Percentiles rank a stretch among this genome's conserved stretches.
These are phyloP conservation scores for Biscogniauxia sp. DNA, from an alignment of 2,329 filamentous ascomycete genomes.

Conservation along the genomic window DNA sequence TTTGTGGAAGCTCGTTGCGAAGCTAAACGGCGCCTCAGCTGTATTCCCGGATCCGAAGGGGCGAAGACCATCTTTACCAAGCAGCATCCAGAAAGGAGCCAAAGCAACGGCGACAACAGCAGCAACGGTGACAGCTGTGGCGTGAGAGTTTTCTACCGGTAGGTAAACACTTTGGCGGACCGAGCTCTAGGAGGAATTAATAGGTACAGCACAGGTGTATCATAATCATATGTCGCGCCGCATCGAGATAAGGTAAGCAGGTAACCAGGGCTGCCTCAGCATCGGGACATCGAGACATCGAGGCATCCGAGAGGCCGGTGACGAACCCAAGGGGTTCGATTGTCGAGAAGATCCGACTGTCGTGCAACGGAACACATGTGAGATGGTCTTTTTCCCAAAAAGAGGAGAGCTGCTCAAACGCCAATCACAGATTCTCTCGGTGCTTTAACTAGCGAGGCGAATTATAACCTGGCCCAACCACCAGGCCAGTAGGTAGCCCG, in stretches of 20 bases:
- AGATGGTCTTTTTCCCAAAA: slow-evolving; percentile 24
- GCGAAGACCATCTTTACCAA: not conserved
- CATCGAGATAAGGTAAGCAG: slow-evolving; percentile 24
- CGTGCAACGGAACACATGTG: slow-evolving; percentile 29
- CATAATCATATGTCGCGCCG: slow-evolving; percentile 11
- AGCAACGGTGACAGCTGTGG: not conserved
- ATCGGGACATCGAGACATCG: slow-evolving; percentile 3
- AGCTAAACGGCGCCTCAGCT: not conserved
- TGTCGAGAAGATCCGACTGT: slow-evolving; percentile 26
- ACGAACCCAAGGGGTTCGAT: slow-evolving; percentile 15
- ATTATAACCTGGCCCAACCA: slow-evolving; percentile 14
- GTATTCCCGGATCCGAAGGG: not conserved
- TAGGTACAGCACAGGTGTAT: not conserved
- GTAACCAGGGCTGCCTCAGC: slow-evolving; percentile 8
- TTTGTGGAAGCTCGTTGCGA: not conserved
- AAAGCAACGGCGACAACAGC: not conserved
- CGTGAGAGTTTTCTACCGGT: not conserved
- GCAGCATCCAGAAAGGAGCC: too few relatives aligned
- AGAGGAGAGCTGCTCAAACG: slow-evolving; percentile 18
- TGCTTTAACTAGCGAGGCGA: slow-evolving; percentile 15
- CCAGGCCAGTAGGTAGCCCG: not conserved
- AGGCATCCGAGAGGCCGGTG: slow-evolving; percentile 11
- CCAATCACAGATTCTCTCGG: slow-evolving; percentile 22
- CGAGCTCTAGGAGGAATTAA: not conserved
- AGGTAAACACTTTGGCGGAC: not conserved